Base-by-base conservation (phyloP, 768 basidiomycete species). In the Hysterangium stoloniferum region DNA sequence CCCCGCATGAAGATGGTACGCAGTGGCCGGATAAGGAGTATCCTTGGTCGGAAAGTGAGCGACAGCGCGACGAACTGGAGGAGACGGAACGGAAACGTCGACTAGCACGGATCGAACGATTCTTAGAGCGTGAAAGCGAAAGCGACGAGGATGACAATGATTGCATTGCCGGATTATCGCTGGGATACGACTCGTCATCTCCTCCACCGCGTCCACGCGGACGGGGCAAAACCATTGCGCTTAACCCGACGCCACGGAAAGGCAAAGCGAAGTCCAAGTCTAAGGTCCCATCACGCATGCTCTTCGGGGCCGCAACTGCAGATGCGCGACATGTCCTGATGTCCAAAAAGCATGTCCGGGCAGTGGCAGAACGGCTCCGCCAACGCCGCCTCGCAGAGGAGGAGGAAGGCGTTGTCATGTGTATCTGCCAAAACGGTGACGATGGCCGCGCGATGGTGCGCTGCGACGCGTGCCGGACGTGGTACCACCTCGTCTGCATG, bases 401-500 rank as follows among this genome's bases (percentile, higher is more conserved):
- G 60, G 71, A 71, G 11, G 75, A 75, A 4, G 75, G 74, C 9
- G 76, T 77, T 42, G 64, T 73, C 15, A 59, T 80, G 15, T 91
- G 88, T 61, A 70, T 84, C 24, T 90, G 87, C 61, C 65, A 68
- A 36, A 82, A 79, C 15, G 69, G 66, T 45, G 82, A 85, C 57
- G 83, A 87, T 52, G 86, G 82, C 3, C 70, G 82, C n/a, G 76
- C 80, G 52, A 71, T 86, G 40, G 89, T 91, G 28, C 88, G 89
- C 58, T 92, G 88, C 57, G 87, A 91, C 58, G 72, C 73, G 4
- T 92, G 88, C 62, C 71, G 78, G 61, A 80, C 71, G 13, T 92
- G 88, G 88, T 90, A 84, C 61, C 88, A 92, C 64, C 71, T 88
- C 28, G 67, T 77, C 37, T 92, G 88, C 64, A 80, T 91, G 32